Base-by-base conservation (phyloP, 2,329 filamentous ascomycete genomes). In the Boeremia exigua region DNA sequence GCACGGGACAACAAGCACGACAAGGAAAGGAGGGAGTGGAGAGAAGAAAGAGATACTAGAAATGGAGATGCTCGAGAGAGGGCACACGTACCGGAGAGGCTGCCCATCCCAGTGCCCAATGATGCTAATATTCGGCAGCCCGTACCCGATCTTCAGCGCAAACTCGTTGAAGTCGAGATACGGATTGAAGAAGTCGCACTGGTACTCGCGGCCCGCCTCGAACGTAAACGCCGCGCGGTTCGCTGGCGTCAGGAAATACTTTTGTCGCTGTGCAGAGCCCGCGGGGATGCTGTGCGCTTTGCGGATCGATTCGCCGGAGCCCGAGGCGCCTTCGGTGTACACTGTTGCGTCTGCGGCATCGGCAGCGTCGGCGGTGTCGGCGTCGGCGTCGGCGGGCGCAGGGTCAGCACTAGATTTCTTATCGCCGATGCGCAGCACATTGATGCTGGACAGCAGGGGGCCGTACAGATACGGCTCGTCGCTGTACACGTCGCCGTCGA, bases 101-200 rank as follows among this genome's bases (percentile, higher is more conserved):
- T 93, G 88, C 0, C 90, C 90, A 66, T 93, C 89, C 88, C 90
- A 92, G 71, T 91, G 92, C 66, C 84, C 86, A 73, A 92, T 86
- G 48, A 94, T 88, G 1, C 86, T 86, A 17, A 92, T 91, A 0
- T 89, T 88, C 0, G 91, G 91, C 28, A 95, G 70, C 47, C 73
- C 73, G 36, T 75, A 75, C 2, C 73, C 73, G 7, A 75, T 63
- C 60, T 85, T 82, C 19, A 95, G 77, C 27, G 88, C 82, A 67
- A 94, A 88, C 63, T 88, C 84, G 69, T 87, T 89, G 73, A 98
- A 97, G 75, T 96, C 92, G 40, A 99, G 77, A 76, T 96, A 97
- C 1, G 90, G 89, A 73, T 98, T 98, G 76, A 88, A 96, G 75
- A 99, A 98, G 72, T 90, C 88, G 60, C 81, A 83, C 56, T 80